phyloP scores from a whole-genome alignment of 108 stramenopile genomes.

The Chaetoceros tenuissimus region DNA sequence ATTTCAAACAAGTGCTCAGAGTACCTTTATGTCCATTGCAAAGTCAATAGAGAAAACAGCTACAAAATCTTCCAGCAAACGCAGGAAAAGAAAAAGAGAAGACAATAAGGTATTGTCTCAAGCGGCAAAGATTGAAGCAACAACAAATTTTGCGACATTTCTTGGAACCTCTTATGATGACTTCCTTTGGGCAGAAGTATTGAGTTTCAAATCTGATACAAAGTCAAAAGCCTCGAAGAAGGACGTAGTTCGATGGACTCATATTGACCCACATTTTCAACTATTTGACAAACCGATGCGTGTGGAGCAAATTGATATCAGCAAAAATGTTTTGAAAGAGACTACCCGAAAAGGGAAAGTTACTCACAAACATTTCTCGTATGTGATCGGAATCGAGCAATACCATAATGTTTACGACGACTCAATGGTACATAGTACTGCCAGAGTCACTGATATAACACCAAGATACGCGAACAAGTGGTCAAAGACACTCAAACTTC shows the following conservation, averaged over 20 bases:
- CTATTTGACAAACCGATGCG: slow-evolving; percentile 31
- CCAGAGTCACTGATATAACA: slow-evolving; percentile 73
- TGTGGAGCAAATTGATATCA: slow-evolving; percentile 35
- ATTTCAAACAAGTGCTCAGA: slow-evolving; percentile 9
- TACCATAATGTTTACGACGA: not conserved
- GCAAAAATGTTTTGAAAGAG: not conserved
- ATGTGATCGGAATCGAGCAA: slow-evolving; percentile 68
- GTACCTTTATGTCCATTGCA: not conserved
- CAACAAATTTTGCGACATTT: slow-evolving; percentile 6
- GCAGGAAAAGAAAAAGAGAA: not conserved
- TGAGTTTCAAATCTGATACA: not conserved
- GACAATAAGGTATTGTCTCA: slow-evolving; percentile 1
- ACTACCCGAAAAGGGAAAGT: slow-evolving; percentile 6
- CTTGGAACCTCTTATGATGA: slow-evolving; percentile 5
- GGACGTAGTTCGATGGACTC: not conserved
- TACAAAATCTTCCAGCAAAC: not conserved
- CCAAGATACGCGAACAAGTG: slow-evolving; percentile 65
- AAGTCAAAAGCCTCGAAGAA: not conserved
- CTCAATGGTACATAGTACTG: not conserved
- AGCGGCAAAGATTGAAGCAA: not conserved
- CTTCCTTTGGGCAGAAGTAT: not conserved
- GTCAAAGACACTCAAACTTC: slow-evolving; percentile 46
- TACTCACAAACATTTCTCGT: slow-evolving; percentile 32
- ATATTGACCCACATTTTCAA: not conserved
- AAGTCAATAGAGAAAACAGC: slow-evolving; percentile 4